Evolutionary conservation across 345 rosid genomes (phyloP), one percentile per base, ranked within the genome.

Genomic region (Hevea brasiliensis): DNA sequence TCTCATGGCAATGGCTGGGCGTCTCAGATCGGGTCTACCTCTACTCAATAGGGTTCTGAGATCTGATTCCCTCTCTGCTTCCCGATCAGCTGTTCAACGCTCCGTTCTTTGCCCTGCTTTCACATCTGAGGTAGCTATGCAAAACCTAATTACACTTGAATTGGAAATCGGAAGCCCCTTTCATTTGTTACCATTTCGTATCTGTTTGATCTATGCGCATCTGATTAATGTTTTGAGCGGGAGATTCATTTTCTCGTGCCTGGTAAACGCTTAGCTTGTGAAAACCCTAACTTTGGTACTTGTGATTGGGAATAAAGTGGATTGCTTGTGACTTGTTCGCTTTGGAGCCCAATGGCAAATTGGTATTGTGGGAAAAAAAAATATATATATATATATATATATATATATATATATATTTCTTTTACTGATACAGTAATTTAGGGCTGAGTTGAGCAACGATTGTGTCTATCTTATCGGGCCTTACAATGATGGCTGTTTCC

Each of bases 11-110:
- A 77, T 87, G 80, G 85, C 87, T 11, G 83, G 85, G 62, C 96
- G 96, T 71, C 41, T 91, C 81, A 82, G 97, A 91, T 91, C 89
- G 77, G 83, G 81, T 50, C 82, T 87, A 72, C 87, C 91, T 73
- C 73, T 89, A 66, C 68, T 89, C 77, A 73, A 76, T 73, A 83
- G 68, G 70, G 27, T 85, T 64, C 24, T 88, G 17, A 40, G 84
- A 11, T 76, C 92, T 70, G 84, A 87, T 42, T 77, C 87, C 45
- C 37, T 80, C 44, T 73, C 84, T 12, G 54, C 84, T 57, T 78
- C 77, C 35, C 55, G 85, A 76, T 81, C 89, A 72, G 26, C 55
- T 45, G 64, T 84, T 24, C 83, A 67, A 12, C 84, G 79, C 80
- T 29, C 83, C n/a, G 60, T 84, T 26, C 77, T 87, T 26, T 53